Evolutionary conservation across 176 grass and related monocot genomes (phyloP), one percentile per base, ranked within the genome.

Genomic region (Cymbopogon citratus): DNA sequence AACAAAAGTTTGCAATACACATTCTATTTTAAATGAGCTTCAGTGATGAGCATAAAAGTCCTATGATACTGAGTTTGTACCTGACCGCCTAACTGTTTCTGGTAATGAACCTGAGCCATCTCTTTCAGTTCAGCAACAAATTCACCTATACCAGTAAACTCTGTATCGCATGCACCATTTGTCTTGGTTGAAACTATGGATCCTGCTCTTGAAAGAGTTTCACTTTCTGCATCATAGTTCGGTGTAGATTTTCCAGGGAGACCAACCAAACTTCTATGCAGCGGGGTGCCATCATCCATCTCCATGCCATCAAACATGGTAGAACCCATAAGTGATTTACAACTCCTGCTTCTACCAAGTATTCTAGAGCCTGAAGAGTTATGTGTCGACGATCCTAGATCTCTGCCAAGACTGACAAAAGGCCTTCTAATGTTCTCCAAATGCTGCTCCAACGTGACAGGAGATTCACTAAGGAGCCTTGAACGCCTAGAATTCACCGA

Each of bases 41-140:
- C 40, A 75, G 3, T 36, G 9, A 44, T 2, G 48, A 19, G 5
- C 76, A 77, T 41, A 76, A 14, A 78, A 74, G 21, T 24, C 18
- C 28, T 31, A 60, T 79, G 28, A 19, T 46, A 73, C 78, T 54
- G 6, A 49, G 26, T 51, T 33, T 36, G 0, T 82, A 94, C 92
- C 92, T 94, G 81, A 59, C 44, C 87, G 71, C 81, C 77, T 13
- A 80, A 38, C 67, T 89, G 84, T 80, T 89, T 92, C 70, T 81
- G 75, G 86, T 87, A 87, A 80, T 92, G 89, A 81, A 90, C 87
- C 80, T 95, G 87, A 57, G 88, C 92, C 92, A 95, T 99, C 83
- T 99, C 92, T 75, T 95, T 95, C 60, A 93, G 85, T 87, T 91
- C 92, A 31, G 91, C 88, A 45, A 91, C 94, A 94, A 97, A 91